phyloP scores from a whole-genome alignment of 352 stramenopile species.

The Phytopythium sindhum region DNA sequence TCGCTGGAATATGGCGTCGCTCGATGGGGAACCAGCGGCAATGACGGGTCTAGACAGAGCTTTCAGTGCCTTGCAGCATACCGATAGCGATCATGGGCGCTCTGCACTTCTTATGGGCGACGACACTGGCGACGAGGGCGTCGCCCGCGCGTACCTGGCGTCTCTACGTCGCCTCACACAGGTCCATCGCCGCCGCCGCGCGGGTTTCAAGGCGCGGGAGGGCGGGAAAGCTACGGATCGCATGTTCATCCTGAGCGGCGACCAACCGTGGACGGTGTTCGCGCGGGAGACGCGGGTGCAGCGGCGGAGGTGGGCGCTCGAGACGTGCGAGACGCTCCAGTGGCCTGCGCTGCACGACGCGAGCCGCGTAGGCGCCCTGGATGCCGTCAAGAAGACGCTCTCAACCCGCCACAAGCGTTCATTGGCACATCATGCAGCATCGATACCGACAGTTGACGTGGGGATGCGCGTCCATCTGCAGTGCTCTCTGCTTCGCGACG shows the following conservation, averaged over 20 bases:
- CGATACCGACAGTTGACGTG: background rate
- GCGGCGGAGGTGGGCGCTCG: conserved; percentile 26
- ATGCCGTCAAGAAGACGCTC: conserved; percentile 5
- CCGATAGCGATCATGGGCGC: background rate
- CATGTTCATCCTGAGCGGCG: conserved; percentile 30
- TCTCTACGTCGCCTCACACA: conserved; percentile 7
- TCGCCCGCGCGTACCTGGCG: conserved; percentile 1
- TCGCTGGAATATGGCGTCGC: background rate
- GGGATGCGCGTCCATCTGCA: background rate
- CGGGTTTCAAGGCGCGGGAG: conserved; percentile 8
- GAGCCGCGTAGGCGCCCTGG: background rate
- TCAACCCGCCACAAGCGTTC: background rate
- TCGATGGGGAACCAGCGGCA: background rate
- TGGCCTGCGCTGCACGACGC: background rate
- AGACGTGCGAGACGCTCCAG: conserved; percentile 9
- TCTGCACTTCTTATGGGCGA: background rate
- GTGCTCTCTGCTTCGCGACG: conserved; percentile 33
- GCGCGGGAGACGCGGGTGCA: conserved; percentile 11
- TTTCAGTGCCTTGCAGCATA: background rate
- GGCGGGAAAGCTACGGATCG: conserved; percentile 8
- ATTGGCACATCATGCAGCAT: background rate
- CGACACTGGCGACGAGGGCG: background rate
- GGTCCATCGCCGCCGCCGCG: conserved; percentile 8
- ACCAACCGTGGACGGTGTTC: conserved; percentile 43
- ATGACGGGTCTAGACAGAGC: background rate